A percentile compares a stretch with the other conserved stretches of the same genome.
Evolutionary conservation across 1,139 yeast species (phyloP).

Genomic region (Scheffersomyces segobiensis): DNA sequence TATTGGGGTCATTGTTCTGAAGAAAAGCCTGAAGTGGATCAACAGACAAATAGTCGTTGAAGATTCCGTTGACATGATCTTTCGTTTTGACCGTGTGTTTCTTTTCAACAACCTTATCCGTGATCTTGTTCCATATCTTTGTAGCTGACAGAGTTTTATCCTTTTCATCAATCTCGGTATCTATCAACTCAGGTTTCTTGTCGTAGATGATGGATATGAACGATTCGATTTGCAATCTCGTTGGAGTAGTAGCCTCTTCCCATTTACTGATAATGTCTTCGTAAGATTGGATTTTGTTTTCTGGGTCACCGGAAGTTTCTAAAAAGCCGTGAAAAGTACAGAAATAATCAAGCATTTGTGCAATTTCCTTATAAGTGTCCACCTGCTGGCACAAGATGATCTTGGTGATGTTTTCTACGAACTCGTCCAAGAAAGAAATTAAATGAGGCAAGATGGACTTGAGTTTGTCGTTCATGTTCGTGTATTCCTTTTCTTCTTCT

Average conservation of each 20-base stretch:
- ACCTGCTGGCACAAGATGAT: conserved; percentile 33
- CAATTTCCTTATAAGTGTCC: conserved; percentile 30
- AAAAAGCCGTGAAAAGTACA: conserved; percentile 41
- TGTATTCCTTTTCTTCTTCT: conserved; percentile 30
- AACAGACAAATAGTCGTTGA: conserved; percentile 29
- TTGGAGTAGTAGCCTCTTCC: conserved; percentile 34
- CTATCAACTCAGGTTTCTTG: conserved; percentile 33
- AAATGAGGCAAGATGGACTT: conserved; percentile 48
- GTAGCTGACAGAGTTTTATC: conserved; percentile 25
- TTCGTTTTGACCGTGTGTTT: conserved; percentile 26
- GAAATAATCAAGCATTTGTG: conserved; percentile 30
- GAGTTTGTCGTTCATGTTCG: conserved; percentile 40
- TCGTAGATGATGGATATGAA: conserved; percentile 29
- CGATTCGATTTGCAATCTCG: conserved; percentile 38
- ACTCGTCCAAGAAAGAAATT: conserved; percentile 50
- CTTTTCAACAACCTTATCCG: conserved; percentile 22
- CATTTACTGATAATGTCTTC: conserved; percentile 31
- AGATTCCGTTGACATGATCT: conserved; percentile 34
- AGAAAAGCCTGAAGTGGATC: conserved; percentile 37
- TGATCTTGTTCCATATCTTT: conserved; percentile 30
- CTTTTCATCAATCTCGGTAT: conserved; percentile 31
- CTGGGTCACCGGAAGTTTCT: conserved; percentile 5
- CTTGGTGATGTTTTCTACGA: conserved; percentile 43
- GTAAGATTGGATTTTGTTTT: conserved; percentile 13
- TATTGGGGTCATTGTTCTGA: conserved; percentile 28